These are phyloP conservation scores for Diaporthe nobilis DNA, from an alignment of 2,329 filamentous ascomycete genomes.

Conservation along the genomic window DNA sequence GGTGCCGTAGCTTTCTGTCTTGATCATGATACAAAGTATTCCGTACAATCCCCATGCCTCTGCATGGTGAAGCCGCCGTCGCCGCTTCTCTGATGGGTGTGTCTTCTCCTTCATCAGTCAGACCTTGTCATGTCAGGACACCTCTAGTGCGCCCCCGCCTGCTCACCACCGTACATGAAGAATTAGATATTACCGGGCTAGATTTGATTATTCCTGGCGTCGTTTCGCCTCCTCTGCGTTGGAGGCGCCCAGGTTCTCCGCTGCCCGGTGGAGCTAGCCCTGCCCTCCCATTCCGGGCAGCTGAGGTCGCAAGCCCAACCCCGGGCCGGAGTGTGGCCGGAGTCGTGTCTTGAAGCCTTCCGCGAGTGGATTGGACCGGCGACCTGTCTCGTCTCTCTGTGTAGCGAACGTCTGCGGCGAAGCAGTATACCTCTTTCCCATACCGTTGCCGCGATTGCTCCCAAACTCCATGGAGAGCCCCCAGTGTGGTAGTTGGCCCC, in stretches of 20 bases:
- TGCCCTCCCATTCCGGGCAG: conserved; percentile 49
- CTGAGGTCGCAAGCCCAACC: conserved; percentile 42
- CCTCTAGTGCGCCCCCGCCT: conserved; percentile 30
- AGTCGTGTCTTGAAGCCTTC: conserved; percentile 44
- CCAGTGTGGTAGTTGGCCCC: conserved; percentile 49
- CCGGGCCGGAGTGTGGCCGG: conserved; percentile 37
- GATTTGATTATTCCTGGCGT: conserved; percentile 43
- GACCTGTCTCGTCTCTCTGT: conserved; percentile 51
- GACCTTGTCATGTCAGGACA: conserved; percentile 30
- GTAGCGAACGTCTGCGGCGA: conserved; percentile 62
- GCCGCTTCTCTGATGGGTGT: conserved; percentile 1
- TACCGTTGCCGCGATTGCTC: conserved; percentile 57
- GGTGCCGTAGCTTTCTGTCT: conserved; percentile 30
- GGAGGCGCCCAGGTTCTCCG: conserved; percentile 32
- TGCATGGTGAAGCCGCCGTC: conserved; percentile 35
- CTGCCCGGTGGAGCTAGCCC: conserved; percentile 51
- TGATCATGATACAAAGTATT: conserved; percentile 36
- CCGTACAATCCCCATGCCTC: conserved; percentile 37
- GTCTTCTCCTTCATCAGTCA: conserved; percentile 14
- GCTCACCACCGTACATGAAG: conserved; percentile 51
- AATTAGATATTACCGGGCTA: conserved; percentile 60
- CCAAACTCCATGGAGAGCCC: conserved; percentile 61
- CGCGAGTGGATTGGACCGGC: conserved; percentile 40
- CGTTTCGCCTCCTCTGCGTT: conserved; percentile 28
- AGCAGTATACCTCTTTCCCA: conserved; percentile 51